Base-by-base conservation (phyloP, 192 early-diverging fungal genomes). In the Spizellomyces punctatus region DNA sequence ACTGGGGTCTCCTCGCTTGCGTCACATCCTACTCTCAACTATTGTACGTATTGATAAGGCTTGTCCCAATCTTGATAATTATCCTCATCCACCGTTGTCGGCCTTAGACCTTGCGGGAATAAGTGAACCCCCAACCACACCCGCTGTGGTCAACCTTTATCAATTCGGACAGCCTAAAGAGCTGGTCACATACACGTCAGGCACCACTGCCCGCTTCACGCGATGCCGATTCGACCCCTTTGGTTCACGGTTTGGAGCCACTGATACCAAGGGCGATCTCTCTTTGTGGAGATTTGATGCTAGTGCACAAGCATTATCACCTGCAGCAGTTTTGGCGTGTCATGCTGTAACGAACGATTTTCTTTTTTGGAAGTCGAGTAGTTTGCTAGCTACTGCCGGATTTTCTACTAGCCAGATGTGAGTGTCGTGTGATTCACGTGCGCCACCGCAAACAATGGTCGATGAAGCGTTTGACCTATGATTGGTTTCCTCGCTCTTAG, bases 241-340 rank as follows among this genome's bases (percentile, higher is more conserved):
- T 73, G 93, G 93, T 5, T 86, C 86, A 62, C 86, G 89, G 49
- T 94, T 94, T 82, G 93, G 89, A 21, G 90, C 87, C 2, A 79
- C 77, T 5, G 92, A 93, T 76, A 78, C 71, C 43, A 83, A 86
- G 45, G 93, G 93, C 10, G 80, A 84, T 21, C 55, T 94, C 21
- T 81, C 82, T 56, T 78, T 94, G 46, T 94, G 91, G 91, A 79
- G 85, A 50, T 93, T 94, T 75, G 92, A 93, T 71, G 81, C 89
- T 14, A 85, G 82, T 55, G 71, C 82, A 22, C 77, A 85, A 27
- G 77, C 89, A 0, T 75, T 84, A 43, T 85, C 79, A 49, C 92
- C 92, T 2, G 79, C 81, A 0, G 49, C 86, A 36, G 48, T 64
- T 9, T 27, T 82, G 17, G 46, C 63, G 22, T 89, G 87, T 63